phyloP scores from a whole-genome alignment of 139 green algal species.

The Chlorokybus atmophyticus region DNA sequence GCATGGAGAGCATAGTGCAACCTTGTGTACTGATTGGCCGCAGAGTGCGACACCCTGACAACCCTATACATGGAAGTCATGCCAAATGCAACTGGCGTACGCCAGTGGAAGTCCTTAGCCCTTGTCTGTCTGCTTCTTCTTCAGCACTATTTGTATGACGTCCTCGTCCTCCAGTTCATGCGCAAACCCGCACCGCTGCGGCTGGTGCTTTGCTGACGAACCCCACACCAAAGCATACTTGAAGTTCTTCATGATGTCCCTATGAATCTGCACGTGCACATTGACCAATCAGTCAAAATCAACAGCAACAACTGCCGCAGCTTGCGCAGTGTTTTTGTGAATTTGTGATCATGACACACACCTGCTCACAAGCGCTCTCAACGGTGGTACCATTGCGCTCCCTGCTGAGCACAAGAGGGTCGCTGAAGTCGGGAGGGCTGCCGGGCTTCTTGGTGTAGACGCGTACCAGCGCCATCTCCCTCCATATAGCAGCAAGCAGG shows the following conservation, averaged over 20 bases:
- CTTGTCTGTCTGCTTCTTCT: no score
- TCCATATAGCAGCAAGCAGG: constrained; percentile 82
- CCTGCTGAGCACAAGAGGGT: constrained; percentile 73
- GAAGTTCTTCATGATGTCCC: constrained; percentile 57
- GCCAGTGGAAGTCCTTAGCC: no score
- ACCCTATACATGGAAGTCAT: no score
- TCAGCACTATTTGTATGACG: constrained; percentile 83
- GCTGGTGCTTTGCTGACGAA: constrained; percentile 80
- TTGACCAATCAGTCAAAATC: constrained; percentile 28
- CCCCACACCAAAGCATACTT: constrained; percentile 96
- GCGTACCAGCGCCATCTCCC: constrained; percentile 83
- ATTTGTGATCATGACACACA: no score
- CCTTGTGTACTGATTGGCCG: no score
- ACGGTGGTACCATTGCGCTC: constrained; percentile 81
- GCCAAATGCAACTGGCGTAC: no score
- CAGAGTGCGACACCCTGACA: no score
- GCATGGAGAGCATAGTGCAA: no score
- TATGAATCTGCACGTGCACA: constrained; percentile 74
- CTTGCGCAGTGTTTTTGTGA: no score
- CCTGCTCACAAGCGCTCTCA: constrained; percentile 26
- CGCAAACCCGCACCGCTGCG: constrained; percentile 58
- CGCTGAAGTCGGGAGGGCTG: constrained; percentile 84
- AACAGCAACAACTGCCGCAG: no score
- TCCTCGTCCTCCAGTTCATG: constrained; percentile 53
- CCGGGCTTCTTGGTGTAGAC: constrained; percentile 95